Conservation (phyloP, 2,329 filamentous ascomycete genomes). For the Cercospora sp. region DNA sequence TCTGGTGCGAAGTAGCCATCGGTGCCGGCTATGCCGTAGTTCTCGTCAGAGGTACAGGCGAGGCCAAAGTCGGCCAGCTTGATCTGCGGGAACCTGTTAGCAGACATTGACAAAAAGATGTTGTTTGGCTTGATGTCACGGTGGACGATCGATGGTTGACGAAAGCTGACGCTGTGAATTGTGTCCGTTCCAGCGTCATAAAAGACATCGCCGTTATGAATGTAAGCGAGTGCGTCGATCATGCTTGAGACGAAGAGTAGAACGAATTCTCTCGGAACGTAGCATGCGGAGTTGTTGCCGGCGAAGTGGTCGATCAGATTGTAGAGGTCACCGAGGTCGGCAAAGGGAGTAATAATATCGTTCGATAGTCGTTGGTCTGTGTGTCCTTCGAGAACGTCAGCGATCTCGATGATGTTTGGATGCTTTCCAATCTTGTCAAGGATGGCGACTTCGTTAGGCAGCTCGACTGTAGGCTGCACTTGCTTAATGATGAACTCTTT, state of each 20-base stretch:
- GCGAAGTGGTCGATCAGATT: slow-evolving; percentile 19
- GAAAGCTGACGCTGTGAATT: neutral
- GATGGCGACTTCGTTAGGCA: neutral
- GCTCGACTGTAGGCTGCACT: neutral
- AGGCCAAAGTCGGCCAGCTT: slow-evolving; percentile 19
- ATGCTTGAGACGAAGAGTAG: slow-evolving; percentile 32
- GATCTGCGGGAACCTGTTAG: slow-evolving; percentile 12
- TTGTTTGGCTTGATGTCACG: slow-evolving; percentile 19
- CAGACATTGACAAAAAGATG: slow-evolving; percentile 16
- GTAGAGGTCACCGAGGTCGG: slow-evolving; percentile 29
- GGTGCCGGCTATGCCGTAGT: slow-evolving; percentile 14
- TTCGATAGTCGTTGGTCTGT: neutral
- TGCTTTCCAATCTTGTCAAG: slow-evolving; percentile 7
- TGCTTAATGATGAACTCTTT: slow-evolving; percentile 22
- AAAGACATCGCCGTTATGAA: slow-evolving; percentile 29
- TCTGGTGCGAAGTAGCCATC: slow-evolving; percentile 16
- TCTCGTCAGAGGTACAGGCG: slow-evolving; percentile 2
- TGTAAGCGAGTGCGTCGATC: slow-evolving; percentile 29
- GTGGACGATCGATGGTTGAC: slow-evolving; percentile 17
- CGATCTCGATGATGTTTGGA: slow-evolving; percentile 18
- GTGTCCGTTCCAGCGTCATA: slow-evolving; percentile 9
- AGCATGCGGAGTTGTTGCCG: neutral
- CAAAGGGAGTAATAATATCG: slow-evolving; percentile 27
- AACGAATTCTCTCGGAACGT: slow-evolving; percentile 24
- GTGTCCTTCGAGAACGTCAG: slow-evolving; percentile 6